Evolutionary conservation across 495 filamentous ascomycete species (phyloP), one percentile per base, ranked within the genome.

Genomic region (Tetracladium setigerum): DNA sequence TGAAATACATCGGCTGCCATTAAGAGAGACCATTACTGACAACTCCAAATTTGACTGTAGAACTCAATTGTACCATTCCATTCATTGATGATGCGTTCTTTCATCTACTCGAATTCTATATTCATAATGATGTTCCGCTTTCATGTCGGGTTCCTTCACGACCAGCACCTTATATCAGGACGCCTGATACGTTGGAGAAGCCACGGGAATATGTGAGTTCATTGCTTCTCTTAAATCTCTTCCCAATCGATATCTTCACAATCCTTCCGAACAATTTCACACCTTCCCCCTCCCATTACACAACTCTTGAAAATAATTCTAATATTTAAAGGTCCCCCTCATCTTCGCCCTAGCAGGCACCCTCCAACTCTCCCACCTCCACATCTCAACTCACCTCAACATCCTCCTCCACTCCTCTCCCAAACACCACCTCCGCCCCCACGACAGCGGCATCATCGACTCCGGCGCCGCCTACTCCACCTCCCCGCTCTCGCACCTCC

Each of bases 41-140:
- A 41, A 13, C 7, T 41, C 19, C 9, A 5, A 15, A n/a, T n/a
- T n/a, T n/a, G n/a, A n/a, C 27, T 7, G 70, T 73, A 70, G 86
- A 90, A 54, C 70, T 95, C 55, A 95, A 89, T 68, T 98, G 92
- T 72, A 98, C 92, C 40, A 85, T 97, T 63, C 68, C 81, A 58
- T 75, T 85, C 59, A 77, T 96, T 58, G 70, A 80, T 59, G 92
- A 98, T 67, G 78, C 83, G 15, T 82, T 95, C 73, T 98, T 92
- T 77, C 92, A 98, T 68, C 83, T 97, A 36, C 80, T 96, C 64
- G 92, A 98, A 68, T 96, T 95, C 77, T 97, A 96, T 77, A 83
- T 97, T 57, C 92, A 97, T 73, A 88, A 84, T 69, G 92, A 98
- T 64, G 88, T 86, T 10, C 92, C 92, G 24, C 76, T 98, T 38